A percentile compares a stretch with the other conserved stretches of the same genome.
These are phyloP conservation scores for Arthrobotrys entomopaga DNA, from an alignment of 2,329 filamentous ascomycete genomes.

Conservation along the genomic window DNA sequence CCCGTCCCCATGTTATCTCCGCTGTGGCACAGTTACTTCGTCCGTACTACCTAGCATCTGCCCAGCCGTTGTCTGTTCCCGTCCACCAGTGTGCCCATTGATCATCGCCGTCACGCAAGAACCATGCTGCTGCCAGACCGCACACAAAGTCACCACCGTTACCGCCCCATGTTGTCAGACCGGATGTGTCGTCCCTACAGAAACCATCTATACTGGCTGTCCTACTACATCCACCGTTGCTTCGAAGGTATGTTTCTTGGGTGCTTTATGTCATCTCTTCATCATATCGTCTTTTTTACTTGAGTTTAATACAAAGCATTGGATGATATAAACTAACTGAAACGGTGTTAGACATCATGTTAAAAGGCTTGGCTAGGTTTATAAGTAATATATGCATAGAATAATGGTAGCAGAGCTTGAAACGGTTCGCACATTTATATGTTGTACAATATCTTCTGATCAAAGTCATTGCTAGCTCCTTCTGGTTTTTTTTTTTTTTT, in stretches of 20 bases:
- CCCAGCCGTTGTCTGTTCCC: constrained; percentile 24
- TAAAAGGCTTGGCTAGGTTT: too few species aligned
- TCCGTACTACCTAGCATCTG: constrained; percentile 29
- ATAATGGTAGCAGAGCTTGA: too few species aligned
- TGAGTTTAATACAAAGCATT: background rate
- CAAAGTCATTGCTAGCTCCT: too few species aligned
- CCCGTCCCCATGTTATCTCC: too few species aligned
- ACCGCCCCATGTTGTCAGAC: constrained; percentile 43
- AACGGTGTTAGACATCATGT: too few species aligned
- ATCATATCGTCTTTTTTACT: background rate
- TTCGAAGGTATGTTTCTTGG: constrained; percentile 28
- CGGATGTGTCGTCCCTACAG: constrained; percentile 37
- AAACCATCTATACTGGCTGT: constrained; percentile 39
- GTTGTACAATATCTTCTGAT: too few species aligned
- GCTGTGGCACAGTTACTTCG: constrained; percentile 22
- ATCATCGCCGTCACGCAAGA: constrained; percentile 29
- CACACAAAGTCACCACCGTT: constrained; percentile 20
- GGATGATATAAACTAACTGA: background rate
- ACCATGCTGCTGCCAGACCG: constrained; percentile 41
- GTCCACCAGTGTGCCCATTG: constrained; percentile 23
- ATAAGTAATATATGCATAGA: too few species aligned
- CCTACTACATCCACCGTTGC: constrained; percentile 10
- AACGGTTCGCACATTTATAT: too few species aligned
- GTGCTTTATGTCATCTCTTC: background rate
- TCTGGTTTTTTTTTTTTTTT: too few species aligned